These are phyloP conservation scores for Sporopachydermia cereana DNA, from an alignment of 1,139 yeast genomes.

Conservation along the genomic window DNA sequence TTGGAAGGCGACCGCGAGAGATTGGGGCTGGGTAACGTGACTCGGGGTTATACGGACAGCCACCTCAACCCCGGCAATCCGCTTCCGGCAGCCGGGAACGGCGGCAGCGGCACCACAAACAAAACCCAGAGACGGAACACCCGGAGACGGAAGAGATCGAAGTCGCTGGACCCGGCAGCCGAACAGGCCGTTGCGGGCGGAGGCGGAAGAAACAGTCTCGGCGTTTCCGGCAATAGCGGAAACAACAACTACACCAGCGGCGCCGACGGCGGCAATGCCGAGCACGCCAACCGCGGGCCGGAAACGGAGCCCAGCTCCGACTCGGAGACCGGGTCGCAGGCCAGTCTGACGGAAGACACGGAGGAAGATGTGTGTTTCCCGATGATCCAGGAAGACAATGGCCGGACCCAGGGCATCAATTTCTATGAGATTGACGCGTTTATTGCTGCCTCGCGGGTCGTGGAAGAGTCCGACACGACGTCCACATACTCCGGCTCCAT, in stretches of 20 bases:
- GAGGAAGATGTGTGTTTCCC: slow-evolving; percentile 99
- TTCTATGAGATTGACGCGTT: slow-evolving; percentile 72
- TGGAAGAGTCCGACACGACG: background rate
- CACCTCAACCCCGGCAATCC: background rate
- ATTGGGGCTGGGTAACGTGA: background rate
- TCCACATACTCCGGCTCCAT: background rate
- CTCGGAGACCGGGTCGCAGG: slow-evolving; percentile 4
- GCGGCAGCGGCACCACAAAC: background rate
- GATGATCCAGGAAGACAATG: slow-evolving; percentile 54
- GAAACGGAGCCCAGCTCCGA: background rate
- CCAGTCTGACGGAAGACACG: slow-evolving; percentile 42
- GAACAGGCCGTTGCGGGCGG: background rate
- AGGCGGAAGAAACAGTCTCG: background rate
- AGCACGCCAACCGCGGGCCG: background rate
- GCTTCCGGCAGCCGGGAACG: background rate
- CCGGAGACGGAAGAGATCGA: background rate
- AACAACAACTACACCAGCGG: too few relatives aligned
- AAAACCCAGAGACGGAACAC: background rate
- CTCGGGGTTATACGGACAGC: too few relatives aligned
- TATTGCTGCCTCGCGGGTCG: slow-evolving; percentile 34
- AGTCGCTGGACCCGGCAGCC: background rate
- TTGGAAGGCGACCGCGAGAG: background rate
- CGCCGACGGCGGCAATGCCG: too few relatives aligned
- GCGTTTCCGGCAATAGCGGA: background rate
- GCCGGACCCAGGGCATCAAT: slow-evolving; percentile 61